Evolutionary conservation across 1,284 basidiomycete species (phyloP).

Genomic region (Pterulicium gracile): DNA sequence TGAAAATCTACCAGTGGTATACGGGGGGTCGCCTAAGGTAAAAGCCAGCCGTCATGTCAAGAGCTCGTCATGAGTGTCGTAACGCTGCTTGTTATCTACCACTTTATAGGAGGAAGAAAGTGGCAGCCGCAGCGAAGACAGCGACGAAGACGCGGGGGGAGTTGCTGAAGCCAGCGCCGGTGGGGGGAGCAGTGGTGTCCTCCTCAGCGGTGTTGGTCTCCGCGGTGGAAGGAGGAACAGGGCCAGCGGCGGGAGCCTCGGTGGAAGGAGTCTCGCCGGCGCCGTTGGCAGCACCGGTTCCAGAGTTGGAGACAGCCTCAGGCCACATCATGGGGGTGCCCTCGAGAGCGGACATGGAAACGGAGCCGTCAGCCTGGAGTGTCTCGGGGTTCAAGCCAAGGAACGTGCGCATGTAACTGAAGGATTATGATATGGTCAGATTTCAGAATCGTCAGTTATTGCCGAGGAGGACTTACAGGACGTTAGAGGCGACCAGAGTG

Average conservation of each 20-base stretch:
- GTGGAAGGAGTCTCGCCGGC: conserved; percentile 14
- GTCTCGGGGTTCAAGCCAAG: conserved; percentile 51
- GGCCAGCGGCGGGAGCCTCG: neutral
- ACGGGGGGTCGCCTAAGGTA: neutral
- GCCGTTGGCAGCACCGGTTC: conserved; percentile 26
- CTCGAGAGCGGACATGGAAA: conserved; percentile 36
- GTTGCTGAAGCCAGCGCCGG: conserved; percentile 33
- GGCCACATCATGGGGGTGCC: conserved; percentile 46
- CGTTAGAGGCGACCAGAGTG: conserved; percentile 39
- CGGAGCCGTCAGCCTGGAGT: conserved; percentile 35
- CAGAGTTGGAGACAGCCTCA: conserved; percentile 33
- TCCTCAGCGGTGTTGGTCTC: conserved; percentile 10
- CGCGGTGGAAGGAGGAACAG: neutral
- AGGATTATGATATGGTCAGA: too few species aligned
- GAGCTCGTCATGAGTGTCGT: neutral
- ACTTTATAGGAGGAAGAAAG: conserved; percentile 44
- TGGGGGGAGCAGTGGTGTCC: conserved; percentile 15
- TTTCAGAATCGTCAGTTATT: neutral
- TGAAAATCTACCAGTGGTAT: too few species aligned
- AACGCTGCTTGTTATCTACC: neutral
- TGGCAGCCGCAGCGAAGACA: conserved; percentile 37
- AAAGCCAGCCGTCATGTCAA: neutral
- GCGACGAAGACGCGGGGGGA: conserved; percentile 40
- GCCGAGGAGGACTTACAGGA: conserved; percentile 24
- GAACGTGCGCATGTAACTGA: conserved; percentile 45